Conservation (phyloP, 2,329 filamentous ascomycete species). For the Aspergillus sp. region DNA sequence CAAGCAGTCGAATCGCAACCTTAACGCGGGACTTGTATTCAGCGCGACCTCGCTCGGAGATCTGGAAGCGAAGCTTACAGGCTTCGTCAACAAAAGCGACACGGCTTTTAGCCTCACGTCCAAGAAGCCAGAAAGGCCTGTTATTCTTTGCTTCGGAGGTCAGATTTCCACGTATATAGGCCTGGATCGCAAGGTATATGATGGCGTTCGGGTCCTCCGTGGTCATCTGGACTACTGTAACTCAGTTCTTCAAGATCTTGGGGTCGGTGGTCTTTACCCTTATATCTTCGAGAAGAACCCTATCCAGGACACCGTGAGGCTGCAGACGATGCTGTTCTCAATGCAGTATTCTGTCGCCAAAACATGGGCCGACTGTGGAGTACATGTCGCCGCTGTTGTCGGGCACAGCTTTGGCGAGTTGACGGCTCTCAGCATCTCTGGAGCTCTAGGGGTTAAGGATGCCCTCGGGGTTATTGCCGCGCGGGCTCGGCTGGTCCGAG, state of each 20-base stretch:
- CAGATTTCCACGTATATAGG: constrained; percentile 34
- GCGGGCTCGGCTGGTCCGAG: constrained; percentile 31
- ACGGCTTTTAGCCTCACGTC: too few species aligned
- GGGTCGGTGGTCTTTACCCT: constrained; percentile 31
- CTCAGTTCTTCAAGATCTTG: background rate
- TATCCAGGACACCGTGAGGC: constrained; percentile 19
- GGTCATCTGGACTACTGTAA: constrained; percentile 2
- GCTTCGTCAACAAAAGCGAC: too few species aligned
- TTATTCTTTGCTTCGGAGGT: constrained; percentile 44
- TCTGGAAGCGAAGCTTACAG: background rate
- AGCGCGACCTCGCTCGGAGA: background rate
- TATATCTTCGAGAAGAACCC: constrained; percentile 27
- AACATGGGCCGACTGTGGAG: constrained; percentile 41
- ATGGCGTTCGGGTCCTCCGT: constrained; percentile 23
- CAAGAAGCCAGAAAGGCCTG: constrained; percentile 7
- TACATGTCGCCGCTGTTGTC: constrained; percentile 34
- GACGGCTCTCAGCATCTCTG: constrained; percentile 35
- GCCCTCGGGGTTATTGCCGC: constrained; percentile 28
- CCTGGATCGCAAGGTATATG: constrained; percentile 29
- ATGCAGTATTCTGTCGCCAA: constrained; percentile 40
- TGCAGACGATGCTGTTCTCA: constrained; percentile 41
- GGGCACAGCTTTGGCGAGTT: constrained; percentile 44
- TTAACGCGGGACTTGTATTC: background rate
- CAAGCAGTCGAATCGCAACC: constrained; percentile 1
- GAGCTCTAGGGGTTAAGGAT: constrained; percentile 31